Conservation (phyloP, 2,329 filamentous ascomycete species). For the Davidsoniella virescens region DNA sequence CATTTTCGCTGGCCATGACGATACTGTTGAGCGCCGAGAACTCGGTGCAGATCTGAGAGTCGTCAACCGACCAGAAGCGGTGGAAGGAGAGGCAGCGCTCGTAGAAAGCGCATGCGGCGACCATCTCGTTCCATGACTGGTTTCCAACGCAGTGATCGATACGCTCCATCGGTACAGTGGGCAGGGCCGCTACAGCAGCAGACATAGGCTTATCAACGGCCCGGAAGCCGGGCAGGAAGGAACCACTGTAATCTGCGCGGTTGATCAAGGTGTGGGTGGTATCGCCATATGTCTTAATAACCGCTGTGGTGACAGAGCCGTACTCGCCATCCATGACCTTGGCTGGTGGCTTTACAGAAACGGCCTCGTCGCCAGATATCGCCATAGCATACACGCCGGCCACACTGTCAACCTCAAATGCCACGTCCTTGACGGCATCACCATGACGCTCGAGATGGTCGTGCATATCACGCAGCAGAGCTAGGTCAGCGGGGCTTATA, state of each 20-base stretch:
- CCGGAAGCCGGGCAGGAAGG: slow-evolving; percentile 73
- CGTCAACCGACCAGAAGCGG: slow-evolving; percentile 94
- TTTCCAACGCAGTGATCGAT: slow-evolving; percentile 98
- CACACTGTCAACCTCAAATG: slow-evolving; percentile 86
- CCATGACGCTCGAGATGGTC: slow-evolving; percentile 73
- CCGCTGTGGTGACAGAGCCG: slow-evolving; percentile 56
- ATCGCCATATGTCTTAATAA: slow-evolving; percentile 84
- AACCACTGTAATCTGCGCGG: slow-evolving; percentile 50
- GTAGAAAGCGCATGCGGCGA: slow-evolving; percentile 52
- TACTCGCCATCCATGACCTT: slow-evolving; percentile 37
- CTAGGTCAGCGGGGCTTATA: slow-evolving; percentile 46
- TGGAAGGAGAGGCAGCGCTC: slow-evolving; percentile 83
- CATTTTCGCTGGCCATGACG: slow-evolving; percentile 77
- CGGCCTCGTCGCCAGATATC: slow-evolving; percentile 41
- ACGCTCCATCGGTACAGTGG: slow-evolving; percentile 48
- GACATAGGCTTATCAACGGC: slow-evolving; percentile 28
- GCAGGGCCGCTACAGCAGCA: slow-evolving; percentile 28
- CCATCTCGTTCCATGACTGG: slow-evolving; percentile 87
- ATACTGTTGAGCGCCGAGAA: slow-evolving; percentile 78
- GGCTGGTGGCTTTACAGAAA: slow-evolving; percentile 45
- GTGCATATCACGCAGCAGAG: slow-evolving; percentile 58
- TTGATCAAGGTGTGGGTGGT: slow-evolving; percentile 87
- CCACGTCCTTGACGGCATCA: slow-evolving; percentile 87
- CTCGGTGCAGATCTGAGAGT: slow-evolving; percentile 81
- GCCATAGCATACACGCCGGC: slow-evolving; percentile 63